Base-by-base conservation (phyloP, 495 filamentous ascomycete species). In the Daldinia childiae region DNA sequence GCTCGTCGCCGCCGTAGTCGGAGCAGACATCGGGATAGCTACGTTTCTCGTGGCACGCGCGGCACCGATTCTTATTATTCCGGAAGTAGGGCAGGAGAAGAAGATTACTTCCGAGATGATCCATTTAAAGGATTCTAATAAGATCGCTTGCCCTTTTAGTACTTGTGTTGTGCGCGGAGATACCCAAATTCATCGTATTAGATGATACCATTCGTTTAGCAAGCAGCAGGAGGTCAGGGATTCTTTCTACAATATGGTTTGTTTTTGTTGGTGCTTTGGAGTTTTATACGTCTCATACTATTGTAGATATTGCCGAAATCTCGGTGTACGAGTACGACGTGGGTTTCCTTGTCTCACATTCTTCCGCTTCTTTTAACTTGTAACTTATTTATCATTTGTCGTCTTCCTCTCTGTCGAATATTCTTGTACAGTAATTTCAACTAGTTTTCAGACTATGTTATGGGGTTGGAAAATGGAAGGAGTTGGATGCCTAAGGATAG, bases 21-120 rank as follows among this genome's bases (percentile, higher is more conserved):
- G 1, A 83, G 83, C 56, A 77, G 83, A n/a, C 81, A 83, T 52
- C 79, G 83, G 17, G 83, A 86, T 59, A 82, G 81, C 78, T 81
- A 80, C 45, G 73, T 76, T 39, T 87, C 83, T 68, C 80, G 83
- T 56, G 79, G 81, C 48, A 82, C 81, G 0, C 77, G 79, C 12
- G 79, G 73, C 14, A 83, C 82, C 0, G 81, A 83, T 38, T 80
- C 82, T 1, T 71, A 79, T 41, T 77, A 77, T 62, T 17, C 69
- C 7, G 74, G 76, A 11, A 79, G 76, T 24, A 66, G 74, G 56
- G 70, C 61, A 6, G 75, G 62, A 5, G 83, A 85, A 54, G 83
- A 86, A 26, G 81, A 83, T 63, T 82, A 77, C 72, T 77, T 80
- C 72, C 73, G 78, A 24, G 81, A 84, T 24, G 83, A 86, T 58